Base-by-base conservation (phyloP, 2,329 filamentous ascomycete genomes). In the Huntiella bhutanensis region DNA sequence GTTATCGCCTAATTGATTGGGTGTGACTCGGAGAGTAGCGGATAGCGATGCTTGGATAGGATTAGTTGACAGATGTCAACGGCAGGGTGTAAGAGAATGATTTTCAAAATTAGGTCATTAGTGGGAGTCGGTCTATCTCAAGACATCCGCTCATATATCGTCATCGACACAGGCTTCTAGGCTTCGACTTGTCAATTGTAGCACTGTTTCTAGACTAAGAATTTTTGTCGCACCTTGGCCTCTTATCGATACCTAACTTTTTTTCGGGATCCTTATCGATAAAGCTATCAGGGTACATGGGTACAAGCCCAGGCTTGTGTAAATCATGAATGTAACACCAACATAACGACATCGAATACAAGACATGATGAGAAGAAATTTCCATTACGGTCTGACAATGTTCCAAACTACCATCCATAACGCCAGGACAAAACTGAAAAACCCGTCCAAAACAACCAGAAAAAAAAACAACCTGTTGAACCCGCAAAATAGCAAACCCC, bases 371-470 rank as follows among this genome's bases (percentile, higher is more conserved):
- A 37, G 35, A 28, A 28, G 22, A 28, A 19, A 22, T 16, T 40
- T 40, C 37, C 43, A 40, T 45, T 47, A 50, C 35, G 41, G 47
- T 50, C 47, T 50, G 36, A 47, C 41, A 34, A 45, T 47, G 37
- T 50, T 45, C 44, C 40, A 47, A 44, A 41, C 48, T 45, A 41
- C 41, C 45, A 22, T 37, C 48, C 41, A 47, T 33, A 50, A 50
- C 48, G 48, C 48, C 48, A 41, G 33, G 44, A 34, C 48, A 41
- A 50, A 47, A 50, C 41, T 36, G 35, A 44, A 46, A 37, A 42
- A 47, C 12, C 37, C 17, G 33, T 28, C 16, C 7, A 44, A 49
- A 43, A 49, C 40, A 43, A 44, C 28, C 47, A 45, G 12, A 17
- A 32, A 37, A 37, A 19, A 28, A 35, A 42, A 42, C 28, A 43